Evolutionary conservation across 441 rosid species (phyloP).

Genomic region (Biscutella auriculata): DNA sequence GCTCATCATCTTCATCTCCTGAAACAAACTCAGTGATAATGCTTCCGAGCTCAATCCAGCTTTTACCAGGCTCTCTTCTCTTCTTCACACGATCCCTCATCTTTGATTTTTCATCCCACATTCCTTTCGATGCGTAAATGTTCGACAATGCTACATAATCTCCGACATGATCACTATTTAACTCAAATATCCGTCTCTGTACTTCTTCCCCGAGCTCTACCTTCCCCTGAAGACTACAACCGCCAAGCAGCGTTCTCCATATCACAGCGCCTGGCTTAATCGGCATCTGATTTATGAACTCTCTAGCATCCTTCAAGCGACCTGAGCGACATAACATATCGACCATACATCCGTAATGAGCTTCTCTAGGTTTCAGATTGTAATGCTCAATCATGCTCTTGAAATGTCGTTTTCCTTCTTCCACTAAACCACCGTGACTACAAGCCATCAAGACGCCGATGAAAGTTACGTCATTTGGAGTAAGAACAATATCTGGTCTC

Average conservation of each 20-base stretch:
- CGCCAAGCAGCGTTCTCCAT: slow-evolving; percentile 30
- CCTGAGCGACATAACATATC: slow-evolving; percentile 31
- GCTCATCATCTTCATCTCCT: slow-evolving; percentile 11
- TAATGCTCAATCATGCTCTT: slow-evolving; percentile 27
- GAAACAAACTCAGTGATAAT: slow-evolving; percentile 27
- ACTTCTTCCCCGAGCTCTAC: slow-evolving; percentile 25
- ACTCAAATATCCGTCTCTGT: slow-evolving; percentile 20
- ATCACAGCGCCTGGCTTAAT: slow-evolving; percentile 23
- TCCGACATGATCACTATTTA: slow-evolving; percentile 23
- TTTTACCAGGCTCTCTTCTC: slow-evolving; percentile 32
- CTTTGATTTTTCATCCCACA: slow-evolving; percentile 26
- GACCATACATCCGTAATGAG: slow-evolving; percentile 32
- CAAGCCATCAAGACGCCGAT: slow-evolving; percentile 36
- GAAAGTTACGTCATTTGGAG: slow-evolving; percentile 34
- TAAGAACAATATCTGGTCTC: not conserved
- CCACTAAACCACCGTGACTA: slow-evolving; percentile 32
- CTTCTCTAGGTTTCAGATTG: slow-evolving; percentile 29
- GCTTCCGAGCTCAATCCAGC: slow-evolving; percentile 25
- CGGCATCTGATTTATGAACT: slow-evolving; percentile 24
- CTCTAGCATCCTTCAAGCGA: slow-evolving; percentile 23
- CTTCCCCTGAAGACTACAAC: slow-evolving; percentile 20
- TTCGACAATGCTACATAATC: slow-evolving; percentile 32
- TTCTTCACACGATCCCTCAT: slow-evolving; percentile 23
- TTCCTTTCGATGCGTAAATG: slow-evolving; percentile 29
- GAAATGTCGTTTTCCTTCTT: slow-evolving; percentile 26